Conservation (phyloP, 2,329 filamentous ascomycete species). For the Ophiocordyceps robertsii region DNA sequence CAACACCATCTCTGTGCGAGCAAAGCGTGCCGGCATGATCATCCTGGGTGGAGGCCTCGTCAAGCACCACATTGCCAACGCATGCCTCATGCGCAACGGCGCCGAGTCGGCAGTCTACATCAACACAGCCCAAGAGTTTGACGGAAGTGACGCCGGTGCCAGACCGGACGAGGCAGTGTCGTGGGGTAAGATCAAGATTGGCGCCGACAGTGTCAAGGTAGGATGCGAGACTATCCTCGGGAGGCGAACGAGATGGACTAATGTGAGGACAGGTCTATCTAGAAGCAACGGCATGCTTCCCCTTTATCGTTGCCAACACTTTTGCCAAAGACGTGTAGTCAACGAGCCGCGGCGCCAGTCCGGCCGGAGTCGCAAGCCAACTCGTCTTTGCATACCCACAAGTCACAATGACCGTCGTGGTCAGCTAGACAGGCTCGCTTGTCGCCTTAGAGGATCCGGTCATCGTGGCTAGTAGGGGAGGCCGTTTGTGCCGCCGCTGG, state of each 20-base stretch:
- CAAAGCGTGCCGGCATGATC: constrained; percentile 85
- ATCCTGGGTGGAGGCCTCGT: constrained; percentile 89
- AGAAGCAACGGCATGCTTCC: constrained; percentile 52
- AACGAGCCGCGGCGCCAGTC: background rate
- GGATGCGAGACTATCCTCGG: constrained; percentile 5
- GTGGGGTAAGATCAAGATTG: constrained; percentile 95
- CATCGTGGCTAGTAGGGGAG: too few species aligned
- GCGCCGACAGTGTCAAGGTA: constrained; percentile 82
- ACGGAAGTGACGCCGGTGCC: constrained; percentile 91
- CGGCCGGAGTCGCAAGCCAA: too few species aligned
- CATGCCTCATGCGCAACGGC: constrained; percentile 92
- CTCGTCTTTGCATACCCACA: too few species aligned
- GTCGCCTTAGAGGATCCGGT: too few species aligned
- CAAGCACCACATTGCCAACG: constrained; percentile 98
- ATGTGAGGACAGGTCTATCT: constrained; percentile 39
- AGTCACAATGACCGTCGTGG: too few species aligned
- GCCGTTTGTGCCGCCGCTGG: too few species aligned
- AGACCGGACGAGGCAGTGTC: constrained; percentile 93
- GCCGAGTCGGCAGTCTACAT: constrained; percentile 96
- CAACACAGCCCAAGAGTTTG: constrained; percentile 95
- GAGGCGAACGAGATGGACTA: background rate
- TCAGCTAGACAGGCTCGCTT: too few species aligned
- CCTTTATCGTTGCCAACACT: constrained; percentile 53
- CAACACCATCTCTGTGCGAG: constrained; percentile 81
- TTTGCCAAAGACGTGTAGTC: constrained; percentile 41